Percentiles rank a stretch among this genome's conserved stretches.
These are phyloP conservation scores for Agapanthus africanus DNA, from an alignment of 106 monocot genomes.

Conservation along the genomic window DNA sequence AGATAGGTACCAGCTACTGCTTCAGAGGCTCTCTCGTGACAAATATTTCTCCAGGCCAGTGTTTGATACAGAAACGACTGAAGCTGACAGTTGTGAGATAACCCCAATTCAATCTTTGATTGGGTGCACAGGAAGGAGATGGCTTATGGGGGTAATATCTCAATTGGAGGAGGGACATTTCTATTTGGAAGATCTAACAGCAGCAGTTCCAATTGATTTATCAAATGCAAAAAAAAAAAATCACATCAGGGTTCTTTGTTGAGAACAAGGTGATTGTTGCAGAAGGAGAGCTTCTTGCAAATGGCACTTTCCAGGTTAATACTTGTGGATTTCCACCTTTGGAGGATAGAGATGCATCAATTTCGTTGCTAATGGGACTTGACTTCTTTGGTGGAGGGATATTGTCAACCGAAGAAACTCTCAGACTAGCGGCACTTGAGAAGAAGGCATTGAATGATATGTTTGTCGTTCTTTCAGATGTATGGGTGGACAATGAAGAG, in stretches of 20 bases:
- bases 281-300: constrained; percentile 85
- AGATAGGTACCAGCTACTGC: constrained; percentile 73
- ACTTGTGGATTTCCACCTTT: constrained; percentile 98
- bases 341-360: constrained; percentile 80
- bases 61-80: constrained; percentile 51
- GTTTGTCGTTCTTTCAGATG: constrained; percentile 98
- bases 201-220: constrained; percentile 84
- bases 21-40: constrained; percentile 84
- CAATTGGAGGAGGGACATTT: constrained; percentile 91
- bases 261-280: constrained; percentile 93
- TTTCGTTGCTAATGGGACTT: constrained; percentile 72
- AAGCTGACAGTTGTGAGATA: constrained; percentile 67
- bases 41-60: constrained; percentile 74
- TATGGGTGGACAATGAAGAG: constrained; percentile 92
- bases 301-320: constrained; percentile 85
- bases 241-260: constrained; percentile 90
- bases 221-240: constrained; percentile 89
- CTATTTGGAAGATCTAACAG: constrained; percentile 89
- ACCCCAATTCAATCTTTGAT: constrained; percentile 85
- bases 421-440: constrained; percentile 59
- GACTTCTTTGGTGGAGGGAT: constrained; percentile 90
- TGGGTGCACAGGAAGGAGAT: constrained; percentile 81
- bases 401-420: constrained; percentile 77
- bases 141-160: constrained; percentile 95
- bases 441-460: constrained; percentile 95